Evolutionary conservation across 2,329 filamentous ascomycete genomes (phyloP), one percentile per base, ranked within the genome.

Genomic region (Clarireedia paspali): DNA sequence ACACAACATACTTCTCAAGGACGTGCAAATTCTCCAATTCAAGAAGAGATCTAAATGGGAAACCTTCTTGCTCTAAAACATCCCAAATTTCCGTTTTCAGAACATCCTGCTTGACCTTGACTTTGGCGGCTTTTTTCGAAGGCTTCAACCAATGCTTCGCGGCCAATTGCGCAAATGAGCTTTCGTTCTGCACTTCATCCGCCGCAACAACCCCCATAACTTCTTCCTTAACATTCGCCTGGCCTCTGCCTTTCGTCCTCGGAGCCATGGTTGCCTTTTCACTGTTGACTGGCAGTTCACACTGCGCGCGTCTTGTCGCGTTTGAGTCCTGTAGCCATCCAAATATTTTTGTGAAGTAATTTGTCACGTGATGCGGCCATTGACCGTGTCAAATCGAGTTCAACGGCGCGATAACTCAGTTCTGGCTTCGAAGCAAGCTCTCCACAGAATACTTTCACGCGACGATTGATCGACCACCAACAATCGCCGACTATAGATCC

Each of bases 71-170:
- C 72, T 96, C 91, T 64, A 99, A 74, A 55, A 84, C 79, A 71
- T 95, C 89, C 91, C 92, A 99, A 57, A 99, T 85, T 67, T 89
- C 84, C 64, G 83, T 82, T 75, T 95, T 95, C 67, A 99, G 74
- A 47, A 95, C 83, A 61, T 95, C 87, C 50, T 78, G 77, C 65
- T 89, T 92, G 73, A 89, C 85, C 72, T 85, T 88, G 67, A 82
- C 75, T 68, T 85, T 89, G 49, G 80, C 72, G 27, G 79, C 65
- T 67, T 80, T 82, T 68, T 77, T 82, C 24, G 80, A 75, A 7
- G 76, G 64, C 69, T 87, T 86, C 59, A 96, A 76, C 94, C 94
- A 99, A 72, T 92, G 81, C 71, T 88, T 84, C 67, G 85, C 83
- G 59, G 94, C 94, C 62, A 96, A 76, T 70, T 87, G 81, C 66